Conservation (phyloP, 23 red algal species). For the Agarophyton chilense region DNA sequence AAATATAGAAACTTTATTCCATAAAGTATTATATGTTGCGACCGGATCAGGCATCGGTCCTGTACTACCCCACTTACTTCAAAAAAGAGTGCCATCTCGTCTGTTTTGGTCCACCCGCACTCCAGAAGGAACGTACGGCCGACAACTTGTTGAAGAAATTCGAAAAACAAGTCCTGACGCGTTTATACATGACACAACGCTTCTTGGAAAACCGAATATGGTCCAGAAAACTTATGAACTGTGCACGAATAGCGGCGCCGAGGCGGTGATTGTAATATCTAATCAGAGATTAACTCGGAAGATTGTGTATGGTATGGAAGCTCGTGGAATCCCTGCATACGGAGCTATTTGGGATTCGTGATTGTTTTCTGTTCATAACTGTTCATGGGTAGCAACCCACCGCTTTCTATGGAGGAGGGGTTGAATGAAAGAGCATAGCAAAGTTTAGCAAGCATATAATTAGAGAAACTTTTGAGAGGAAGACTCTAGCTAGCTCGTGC, state of each 20-base stretch:
- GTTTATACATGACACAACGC: constrained; percentile 17
- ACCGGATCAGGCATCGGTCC: constrained; percentile 35
- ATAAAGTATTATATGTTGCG: constrained; percentile 6
- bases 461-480: no score
- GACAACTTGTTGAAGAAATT: constrained; percentile 11
- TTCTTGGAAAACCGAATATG: constrained; percentile 29
- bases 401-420: no score
- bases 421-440: no score
- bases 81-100: constrained; percentile 16
- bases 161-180: neutral
- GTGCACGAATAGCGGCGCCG: neutral
- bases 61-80: constrained; percentile 12
- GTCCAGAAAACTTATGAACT: constrained; percentile 24
- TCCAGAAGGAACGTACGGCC: constrained; percentile 13
- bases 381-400: no score
- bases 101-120: constrained; percentile 31
- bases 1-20: constrained; percentile 43
- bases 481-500: no score
- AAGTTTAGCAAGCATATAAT: no score
- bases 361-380: no score
- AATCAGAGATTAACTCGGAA: constrained; percentile 27
- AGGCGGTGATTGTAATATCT: constrained; percentile 17
- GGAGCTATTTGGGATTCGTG: constrained; percentile 35
- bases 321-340: constrained; percentile 19
- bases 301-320: constrained; percentile 27